Evolutionary conservation across 83 land plant genomes (phyloP), one percentile per base, ranked within the genome.

Genomic region (Isoetes engelmannii): DNA sequence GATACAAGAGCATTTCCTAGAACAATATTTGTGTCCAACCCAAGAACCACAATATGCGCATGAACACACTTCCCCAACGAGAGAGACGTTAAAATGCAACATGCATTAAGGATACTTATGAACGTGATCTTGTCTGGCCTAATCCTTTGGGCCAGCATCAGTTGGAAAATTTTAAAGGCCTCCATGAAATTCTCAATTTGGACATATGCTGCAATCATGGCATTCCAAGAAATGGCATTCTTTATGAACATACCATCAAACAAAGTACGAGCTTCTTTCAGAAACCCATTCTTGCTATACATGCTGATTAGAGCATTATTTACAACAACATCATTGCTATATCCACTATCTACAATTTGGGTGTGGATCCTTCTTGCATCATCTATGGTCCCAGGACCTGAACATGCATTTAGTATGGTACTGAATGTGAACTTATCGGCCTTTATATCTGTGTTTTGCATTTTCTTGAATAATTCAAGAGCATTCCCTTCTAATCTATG

Each of bases 371-470:
- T 6, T 21, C 45, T 10, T 42, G 47, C 65, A 44, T 63, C 65
- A 43, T 9, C 45, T 37, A 63, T 43, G 5, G 65, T 7, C 3
- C 47, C 65, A 15, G 18, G 47, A 21, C 45, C n/a, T 7, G 44
- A 44, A 21, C 43, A 63, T 6, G 65, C 65, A 63, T 63, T 47
- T 43, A 63, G 45, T 5, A 63, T 37, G 28, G n/a, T 63, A 47
- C 43, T 63, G n/a, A 28, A 63, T 6, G 65, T 63, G 45, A 63
- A 9, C 8, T 42, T 63, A 47, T 63, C 45, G 1, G 65, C 47
- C 6, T 63, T 7, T n/a, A 63, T 47, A n/a, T 47, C 65, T 47
- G 43, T 47, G 5, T 44, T 47, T 21, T 63, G 65, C 65, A 63
- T 63, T n/a, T 63, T 44, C 43, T 43, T 43, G 65, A 63, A 37